Evolutionary conservation across 164 flowering plant species (phyloP).

Genomic region (Macadamia integrifolia): DNA sequence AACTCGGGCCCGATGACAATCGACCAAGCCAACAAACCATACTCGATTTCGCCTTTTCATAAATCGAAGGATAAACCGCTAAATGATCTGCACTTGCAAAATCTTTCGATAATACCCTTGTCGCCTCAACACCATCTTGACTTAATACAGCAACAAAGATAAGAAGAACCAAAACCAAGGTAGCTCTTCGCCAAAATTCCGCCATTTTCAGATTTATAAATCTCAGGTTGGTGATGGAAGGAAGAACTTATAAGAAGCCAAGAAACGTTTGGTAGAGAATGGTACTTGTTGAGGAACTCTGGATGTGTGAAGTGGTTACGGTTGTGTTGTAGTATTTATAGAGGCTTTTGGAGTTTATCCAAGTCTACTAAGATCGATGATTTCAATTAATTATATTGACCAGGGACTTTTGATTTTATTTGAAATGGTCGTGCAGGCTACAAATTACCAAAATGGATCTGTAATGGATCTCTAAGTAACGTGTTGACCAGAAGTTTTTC

Average conservation of each 20-base stretch:
- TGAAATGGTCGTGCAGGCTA: too few species aligned
- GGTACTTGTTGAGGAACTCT: too few species aligned
- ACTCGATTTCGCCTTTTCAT: slow-evolving; percentile 25
- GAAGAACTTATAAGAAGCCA: not conserved
- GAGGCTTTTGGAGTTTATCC: too few species aligned
- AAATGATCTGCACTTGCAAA: slow-evolving; percentile 28
- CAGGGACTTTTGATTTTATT: too few species aligned
- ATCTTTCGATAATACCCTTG: slow-evolving; percentile 23
- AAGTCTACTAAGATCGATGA: too few species aligned
- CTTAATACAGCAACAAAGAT: slow-evolving; percentile 1
- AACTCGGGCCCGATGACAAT: slow-evolving; percentile 40
- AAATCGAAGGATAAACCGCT: slow-evolving; percentile 17
- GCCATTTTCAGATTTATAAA: not conserved
- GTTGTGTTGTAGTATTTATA: not conserved
- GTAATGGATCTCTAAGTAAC: too few species aligned
- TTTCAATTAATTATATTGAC: too few species aligned
- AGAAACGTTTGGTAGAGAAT: not conserved
- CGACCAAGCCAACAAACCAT: slow-evolving; percentile 30
- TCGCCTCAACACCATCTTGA: slow-evolving; percentile 3
- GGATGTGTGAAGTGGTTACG: not conserved
- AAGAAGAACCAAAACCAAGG: slow-evolving; percentile 3
- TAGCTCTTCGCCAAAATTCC: not conserved
- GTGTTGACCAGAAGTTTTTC: too few species aligned
- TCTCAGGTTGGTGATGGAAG: too few species aligned
- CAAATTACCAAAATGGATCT: too few species aligned